Evolutionary conservation across 345 rosid species (phyloP), one percentile per base, ranked within the genome.

Genomic region (Lumnitzera littorea): DNA sequence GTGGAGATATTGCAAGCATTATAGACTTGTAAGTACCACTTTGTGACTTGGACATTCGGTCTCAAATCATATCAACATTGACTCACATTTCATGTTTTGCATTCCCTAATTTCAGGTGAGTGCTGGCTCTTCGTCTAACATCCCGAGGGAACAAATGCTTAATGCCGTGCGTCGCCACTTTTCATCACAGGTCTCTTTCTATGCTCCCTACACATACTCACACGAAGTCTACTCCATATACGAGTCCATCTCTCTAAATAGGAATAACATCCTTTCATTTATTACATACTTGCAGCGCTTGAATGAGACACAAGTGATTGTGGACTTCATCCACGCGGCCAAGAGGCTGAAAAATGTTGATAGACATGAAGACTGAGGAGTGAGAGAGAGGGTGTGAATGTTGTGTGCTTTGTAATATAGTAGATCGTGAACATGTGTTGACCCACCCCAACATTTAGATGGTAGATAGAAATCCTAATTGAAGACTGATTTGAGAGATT

Each of bases 1-100:
- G 27, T 65, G 62, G 55, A 65, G 48, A 24, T 65, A 65, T 56
- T 65, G 68, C 68, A 65, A 36, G 46, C 62, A 65, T 62, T 65
- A 57, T 49, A 57, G 52, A 0, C 68, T 65, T 24, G 61, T 62
- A 62, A 5, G 66, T 36, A 6, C 43, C 7, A 0, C 9, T 7
- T 4, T 36, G 43, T 36, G 43, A 36, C 43, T 36, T 36, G 43
- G 36, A 36, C 43, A 36, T 36, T 36, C 0, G 1, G 43, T 7
- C 43, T 36, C 9, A 36, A 36, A 36, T 36, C 43, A 4, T 62
- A 12, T 20, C 52, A 46, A 12, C 8, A 25, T 57, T 57, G 48
- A 5, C 46, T 36, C 41, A 57, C 15, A 11, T 17, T 41, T 31
- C 20, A 17, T 56, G 24, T 29, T 0, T 48, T 56, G 59, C 20